These are phyloP conservation scores for Chaetomium globosum DNA, from an alignment of 2,329 filamentous ascomycete genomes.

Conservation along the genomic window DNA sequence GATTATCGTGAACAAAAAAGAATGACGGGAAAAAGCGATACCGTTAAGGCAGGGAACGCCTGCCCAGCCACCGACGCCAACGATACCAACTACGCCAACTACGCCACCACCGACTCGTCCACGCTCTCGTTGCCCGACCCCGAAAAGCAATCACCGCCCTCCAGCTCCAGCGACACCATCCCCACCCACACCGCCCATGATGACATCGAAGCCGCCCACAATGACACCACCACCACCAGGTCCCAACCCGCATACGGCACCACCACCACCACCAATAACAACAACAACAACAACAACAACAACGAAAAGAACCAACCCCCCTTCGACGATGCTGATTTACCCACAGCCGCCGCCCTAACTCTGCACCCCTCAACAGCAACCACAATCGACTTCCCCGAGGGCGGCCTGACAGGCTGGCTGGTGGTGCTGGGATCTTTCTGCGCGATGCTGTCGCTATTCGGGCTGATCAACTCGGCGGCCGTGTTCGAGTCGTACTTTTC, in stretches of 20 bases:
- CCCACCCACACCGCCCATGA: background rate
- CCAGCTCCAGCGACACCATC: background rate
- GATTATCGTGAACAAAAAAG: background rate
- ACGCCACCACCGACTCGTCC: constrained; percentile 14
- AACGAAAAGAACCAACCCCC: background rate
- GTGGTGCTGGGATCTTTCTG: constrained; percentile 78
- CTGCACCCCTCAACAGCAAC: constrained; percentile 32
- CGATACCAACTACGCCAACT: constrained; percentile 4
- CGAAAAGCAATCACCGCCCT: constrained; percentile 2
- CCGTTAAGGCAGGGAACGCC: constrained; percentile 8
- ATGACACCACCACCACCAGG: background rate
- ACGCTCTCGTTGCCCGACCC: constrained; percentile 10
- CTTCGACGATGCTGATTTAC: background rate
- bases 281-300: background rate
- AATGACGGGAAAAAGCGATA: constrained; percentile 14
- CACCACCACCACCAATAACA: background rate
- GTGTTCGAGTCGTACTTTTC: constrained; percentile 78
- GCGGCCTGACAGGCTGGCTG: constrained; percentile 70
- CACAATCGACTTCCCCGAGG: constrained; percentile 67
- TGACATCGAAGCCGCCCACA: background rate
- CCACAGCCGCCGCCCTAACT: constrained; percentile 19
- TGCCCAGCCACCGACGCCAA: constrained; percentile 10
- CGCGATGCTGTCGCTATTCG: constrained; percentile 69
- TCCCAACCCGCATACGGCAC: background rate
- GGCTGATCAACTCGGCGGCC: constrained; percentile 73